A percentile compares a stretch with the other conserved stretches of the same genome.
Conservation (phyloP, 1,139 yeast genomes). For the Debaryomyces nepalensis region DNA sequence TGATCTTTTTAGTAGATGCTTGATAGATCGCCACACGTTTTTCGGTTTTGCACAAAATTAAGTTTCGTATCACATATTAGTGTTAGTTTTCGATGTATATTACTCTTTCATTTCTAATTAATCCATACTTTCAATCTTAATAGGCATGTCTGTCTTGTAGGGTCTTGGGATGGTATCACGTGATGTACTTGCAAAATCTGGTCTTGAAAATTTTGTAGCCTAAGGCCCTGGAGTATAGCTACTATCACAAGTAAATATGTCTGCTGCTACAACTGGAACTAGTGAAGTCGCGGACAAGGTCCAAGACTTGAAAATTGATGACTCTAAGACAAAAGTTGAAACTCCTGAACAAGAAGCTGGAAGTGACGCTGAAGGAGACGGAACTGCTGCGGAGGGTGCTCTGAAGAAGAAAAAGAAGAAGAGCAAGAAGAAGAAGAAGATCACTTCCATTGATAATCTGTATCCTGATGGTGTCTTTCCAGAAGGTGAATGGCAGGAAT, state of each 20-base stretch:
- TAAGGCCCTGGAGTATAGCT: too few relatives aligned
- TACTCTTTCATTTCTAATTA: slow-evolving; percentile 4
- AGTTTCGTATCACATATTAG: not conserved
- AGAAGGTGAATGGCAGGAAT: slow-evolving; percentile 84
- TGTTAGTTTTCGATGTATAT: slow-evolving; percentile 1
- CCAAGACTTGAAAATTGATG: slow-evolving; percentile 10
- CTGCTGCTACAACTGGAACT: not conserved
- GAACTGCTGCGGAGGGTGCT: slow-evolving; percentile 16
- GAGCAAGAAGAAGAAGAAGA: slow-evolving; percentile 47
- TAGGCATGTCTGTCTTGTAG: too few relatives aligned
- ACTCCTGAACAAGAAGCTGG: slow-evolving; percentile 7
- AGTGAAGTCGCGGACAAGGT: slow-evolving; percentile 2
- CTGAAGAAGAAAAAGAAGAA: slow-evolving; percentile 49
- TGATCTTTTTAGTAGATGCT: too few relatives aligned
- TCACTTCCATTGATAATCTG: slow-evolving; percentile 63
- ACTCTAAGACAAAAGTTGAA: slow-evolving; percentile 1
- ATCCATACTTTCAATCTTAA: slow-evolving; percentile 1
- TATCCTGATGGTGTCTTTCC: slow-evolving; percentile 82
- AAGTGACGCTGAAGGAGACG: slow-evolving; percentile 15
- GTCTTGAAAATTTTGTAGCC: slow-evolving; percentile 5
- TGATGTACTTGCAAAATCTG: not conserved
- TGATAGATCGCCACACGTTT: too few relatives aligned
- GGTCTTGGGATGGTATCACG: too few relatives aligned
- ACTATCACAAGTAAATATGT: not conserved
- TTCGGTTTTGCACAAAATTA: not conserved